These are phyloP conservation scores for Flaveria trinervia DNA, from an alignment of 129 eudicot genomes.

Conservation along the genomic window DNA sequence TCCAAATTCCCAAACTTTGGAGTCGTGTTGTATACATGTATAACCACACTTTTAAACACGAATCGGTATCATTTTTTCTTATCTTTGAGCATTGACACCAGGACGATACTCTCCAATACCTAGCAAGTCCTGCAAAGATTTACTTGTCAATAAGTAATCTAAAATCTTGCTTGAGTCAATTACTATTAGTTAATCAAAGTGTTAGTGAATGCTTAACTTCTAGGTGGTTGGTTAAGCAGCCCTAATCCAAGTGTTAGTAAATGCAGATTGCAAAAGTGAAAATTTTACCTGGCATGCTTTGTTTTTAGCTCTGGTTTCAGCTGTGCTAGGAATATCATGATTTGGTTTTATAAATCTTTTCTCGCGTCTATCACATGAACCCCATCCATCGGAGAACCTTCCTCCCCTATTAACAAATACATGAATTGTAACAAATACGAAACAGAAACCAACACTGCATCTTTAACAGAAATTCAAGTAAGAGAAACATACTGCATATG, in stretches of 20 bases:
- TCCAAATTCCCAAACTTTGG: conserved; percentile 12
- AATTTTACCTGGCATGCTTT: conserved; percentile 91
- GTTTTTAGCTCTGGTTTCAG: conserved; percentile 98
- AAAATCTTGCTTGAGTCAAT: neutral
- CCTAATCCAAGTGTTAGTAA: neutral
- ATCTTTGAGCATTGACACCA: conserved; percentile 51
- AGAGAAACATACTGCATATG: conserved; percentile 80
- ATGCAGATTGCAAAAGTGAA: neutral
- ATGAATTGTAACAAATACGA: conserved; percentile 1
- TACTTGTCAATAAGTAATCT: conserved; percentile 12
- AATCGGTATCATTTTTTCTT: conserved; percentile 6
- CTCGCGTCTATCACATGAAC: conserved; percentile 94
- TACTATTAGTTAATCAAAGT: conserved; percentile 7
- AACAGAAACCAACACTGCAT: conserved; percentile 19
- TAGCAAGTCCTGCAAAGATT: conserved; percentile 68
- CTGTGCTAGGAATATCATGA: conserved; percentile 97
- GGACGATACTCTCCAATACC: conserved; percentile 93
- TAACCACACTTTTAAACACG: neutral
- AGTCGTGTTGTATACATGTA: conserved; percentile 3
- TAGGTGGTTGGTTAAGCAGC: neutral
- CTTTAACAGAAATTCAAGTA: conserved; percentile 20
- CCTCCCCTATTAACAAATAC: conserved; percentile 62
- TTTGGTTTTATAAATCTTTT: conserved; percentile 88
- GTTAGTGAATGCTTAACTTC: neutral
- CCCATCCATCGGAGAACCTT: conserved; percentile 99